A percentile compares a stretch with the other conserved stretches of the same genome.
These are phyloP conservation scores for Alternaria incomplexa DNA, from an alignment of 2,329 filamentous ascomycete species.

Conservation along the genomic window DNA sequence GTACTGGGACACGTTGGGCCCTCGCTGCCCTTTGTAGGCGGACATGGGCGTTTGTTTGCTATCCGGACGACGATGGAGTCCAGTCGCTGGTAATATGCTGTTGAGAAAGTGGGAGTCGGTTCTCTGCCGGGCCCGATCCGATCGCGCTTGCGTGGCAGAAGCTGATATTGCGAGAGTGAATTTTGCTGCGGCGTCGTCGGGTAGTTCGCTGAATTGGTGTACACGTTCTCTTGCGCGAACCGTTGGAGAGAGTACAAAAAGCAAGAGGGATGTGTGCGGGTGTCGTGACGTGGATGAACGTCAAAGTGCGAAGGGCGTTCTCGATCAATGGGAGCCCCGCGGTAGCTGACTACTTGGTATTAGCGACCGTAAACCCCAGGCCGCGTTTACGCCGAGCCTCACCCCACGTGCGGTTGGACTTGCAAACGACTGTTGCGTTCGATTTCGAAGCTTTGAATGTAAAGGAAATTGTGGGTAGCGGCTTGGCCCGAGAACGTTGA, in stretches of 20 bases:
- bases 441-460: neutral
- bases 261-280: conserved; percentile 11
- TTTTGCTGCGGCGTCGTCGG: neutral
- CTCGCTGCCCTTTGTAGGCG: conserved; percentile 76
- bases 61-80: conserved; percentile 13
- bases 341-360: conserved; percentile 16
- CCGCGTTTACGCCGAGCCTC: conserved; percentile 9
- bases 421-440: neutral
- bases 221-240: neutral
- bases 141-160: conserved; percentile 12
- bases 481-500: neutral
- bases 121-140: conserved; percentile 10
- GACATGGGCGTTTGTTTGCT: conserved; percentile 61
- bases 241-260: conserved; percentile 3
- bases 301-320: conserved; percentile 9
- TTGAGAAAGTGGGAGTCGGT: conserved; percentile 9
- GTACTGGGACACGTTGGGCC: conserved; percentile 88
- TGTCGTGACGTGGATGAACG: conserved; percentile 25
- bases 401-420: conserved; percentile 8
- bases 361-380: conserved; percentile 15
- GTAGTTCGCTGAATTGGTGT: neutral
- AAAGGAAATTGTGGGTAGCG: neutral
- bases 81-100: conserved; percentile 18
- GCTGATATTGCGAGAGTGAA: neutral
- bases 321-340: conserved; percentile 23